Evolutionary conservation across 768 basidiomycete genomes (phyloP).

Genomic region (Tulasnella sp.): DNA sequence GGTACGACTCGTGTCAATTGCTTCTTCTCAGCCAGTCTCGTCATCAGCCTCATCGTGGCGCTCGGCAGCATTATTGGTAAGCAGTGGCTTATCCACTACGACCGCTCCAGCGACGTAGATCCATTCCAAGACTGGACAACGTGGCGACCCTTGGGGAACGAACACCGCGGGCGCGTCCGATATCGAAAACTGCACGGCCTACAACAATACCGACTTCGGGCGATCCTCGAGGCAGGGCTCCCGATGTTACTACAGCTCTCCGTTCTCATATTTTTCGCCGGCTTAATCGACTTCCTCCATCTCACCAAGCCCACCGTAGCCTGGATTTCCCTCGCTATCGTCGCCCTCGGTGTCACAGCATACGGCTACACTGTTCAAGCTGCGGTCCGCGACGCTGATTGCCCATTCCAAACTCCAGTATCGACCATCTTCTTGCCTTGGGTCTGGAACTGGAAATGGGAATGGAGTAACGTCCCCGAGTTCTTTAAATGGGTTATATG

Average conservation of each 20-base stretch:
- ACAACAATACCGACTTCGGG: not conserved
- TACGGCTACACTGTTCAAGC: constrained; percentile 1
- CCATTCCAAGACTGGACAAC: not conserved
- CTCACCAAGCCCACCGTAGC: not conserved
- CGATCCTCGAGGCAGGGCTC: not conserved
- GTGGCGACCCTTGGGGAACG: not conserved
- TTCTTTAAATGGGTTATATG: no score
- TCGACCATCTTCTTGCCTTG: no score
- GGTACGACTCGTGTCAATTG: not conserved
- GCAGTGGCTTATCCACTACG: constrained; percentile 14
- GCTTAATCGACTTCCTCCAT: not conserved
- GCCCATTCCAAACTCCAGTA: constrained; percentile 5
- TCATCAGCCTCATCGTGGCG: constrained; percentile 1
- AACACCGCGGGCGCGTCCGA: no score
- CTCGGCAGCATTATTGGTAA: not conserved
- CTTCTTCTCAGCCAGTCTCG: not conserved
- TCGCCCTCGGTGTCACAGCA: not conserved
- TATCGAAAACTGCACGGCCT: no score
- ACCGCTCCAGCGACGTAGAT: not conserved
- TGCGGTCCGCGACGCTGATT: not conserved
- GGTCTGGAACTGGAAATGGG: no score
- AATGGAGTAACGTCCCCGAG: no score
- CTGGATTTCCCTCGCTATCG: not conserved
- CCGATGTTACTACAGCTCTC: constrained; percentile 2
- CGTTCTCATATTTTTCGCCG: constrained; percentile 2